Base-by-base conservation (phyloP, 2,329 filamentous ascomycete genomes). In the Xylariaceae sp. region DNA sequence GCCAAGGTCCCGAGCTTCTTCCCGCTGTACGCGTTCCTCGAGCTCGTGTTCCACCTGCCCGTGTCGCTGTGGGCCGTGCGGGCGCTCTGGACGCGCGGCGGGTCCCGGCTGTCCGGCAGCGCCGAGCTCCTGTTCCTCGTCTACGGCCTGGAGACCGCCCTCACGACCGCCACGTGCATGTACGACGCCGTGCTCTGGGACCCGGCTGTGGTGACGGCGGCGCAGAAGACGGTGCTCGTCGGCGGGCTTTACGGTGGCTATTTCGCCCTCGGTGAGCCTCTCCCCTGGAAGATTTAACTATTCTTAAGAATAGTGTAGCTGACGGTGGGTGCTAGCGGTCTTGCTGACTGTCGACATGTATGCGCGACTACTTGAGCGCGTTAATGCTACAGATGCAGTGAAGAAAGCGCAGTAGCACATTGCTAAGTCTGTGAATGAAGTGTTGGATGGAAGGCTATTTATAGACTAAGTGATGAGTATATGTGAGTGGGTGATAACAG, bases 301-400 rank as follows among this genome's bases (percentile, higher is more conserved):
- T 35, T 7, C 20, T 5, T 33, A 9, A 24, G 11, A n/a, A 32
- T 6, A 16, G 5, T 75, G 0, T 13, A 27, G 37, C 23, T 23
- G 18, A 20, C 27, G 3, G 3, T 2, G n/a, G 3, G 18, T 29
- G n/a, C 4, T 43, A 84, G 82, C 82, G 11, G 58, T 73, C 0
- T 10, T 82, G 1, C 72, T 84, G 67, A 78, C 75, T 8, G 60
- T 75, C 18, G 82, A 85, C 59, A 84, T 85, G 82, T 81, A 77
- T 43, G 43, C 64, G 29, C 74, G 82, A n/a, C 68, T 85, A 1
- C 63, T 81, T 7, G 68, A 61, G 6, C 76, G 81, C 7, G 67
- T 79, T 11, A 67, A 72, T 29, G 59, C 53, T 5, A 58, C 50
- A 0, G 63, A 69, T 4, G 53, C 35, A 27, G 71, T 65, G 52